A percentile compares a stretch with the other conserved stretches of the same genome.
Evolutionary conservation across 139 green algal species (phyloP).

Genomic region (Edaphochlamys debaryana): DNA sequence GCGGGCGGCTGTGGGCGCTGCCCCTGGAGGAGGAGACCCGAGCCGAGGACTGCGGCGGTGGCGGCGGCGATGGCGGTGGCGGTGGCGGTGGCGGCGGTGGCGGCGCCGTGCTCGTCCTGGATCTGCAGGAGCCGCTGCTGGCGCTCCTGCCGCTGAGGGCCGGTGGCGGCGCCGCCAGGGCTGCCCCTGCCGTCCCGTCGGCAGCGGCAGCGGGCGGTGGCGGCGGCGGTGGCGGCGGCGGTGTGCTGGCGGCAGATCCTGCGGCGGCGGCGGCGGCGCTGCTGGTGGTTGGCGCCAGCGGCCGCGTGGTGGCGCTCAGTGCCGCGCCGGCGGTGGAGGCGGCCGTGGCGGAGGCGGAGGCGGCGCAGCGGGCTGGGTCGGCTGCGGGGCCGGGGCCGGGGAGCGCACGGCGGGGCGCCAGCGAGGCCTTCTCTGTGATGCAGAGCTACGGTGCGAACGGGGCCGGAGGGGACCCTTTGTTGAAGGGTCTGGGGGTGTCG

Average conservation of each 20-base stretch:
- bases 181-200: neutral
- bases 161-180: neutral
- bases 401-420: too few relatives aligned
- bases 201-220: neutral
- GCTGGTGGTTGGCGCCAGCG: constrained; percentile 19
- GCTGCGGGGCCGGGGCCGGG: neutral
- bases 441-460: constrained; percentile 15
- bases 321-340: neutral
- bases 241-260: neutral
- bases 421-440: neutral
- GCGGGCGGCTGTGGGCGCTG: constrained; percentile 13
- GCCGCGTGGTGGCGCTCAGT: constrained; percentile 26
- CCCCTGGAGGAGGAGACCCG: neutral
- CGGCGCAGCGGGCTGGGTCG: neutral
- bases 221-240: neutral
- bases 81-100: neutral
- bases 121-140: constrained; percentile 38
- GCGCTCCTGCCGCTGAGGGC: constrained; percentile 1
- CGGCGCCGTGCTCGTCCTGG: constrained; percentile 4
- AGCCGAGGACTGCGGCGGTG: neutral
- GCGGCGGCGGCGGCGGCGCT: neutral
- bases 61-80: neutral
- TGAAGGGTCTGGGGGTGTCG: neutral
- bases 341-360: neutral
- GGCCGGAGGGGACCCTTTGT: neutral